Percentiles rank a stretch among this genome's conserved stretches.
Evolutionary conservation across 2,329 filamentous ascomycete species (phyloP).

Genomic region (Stromatinia cepivora): DNA sequence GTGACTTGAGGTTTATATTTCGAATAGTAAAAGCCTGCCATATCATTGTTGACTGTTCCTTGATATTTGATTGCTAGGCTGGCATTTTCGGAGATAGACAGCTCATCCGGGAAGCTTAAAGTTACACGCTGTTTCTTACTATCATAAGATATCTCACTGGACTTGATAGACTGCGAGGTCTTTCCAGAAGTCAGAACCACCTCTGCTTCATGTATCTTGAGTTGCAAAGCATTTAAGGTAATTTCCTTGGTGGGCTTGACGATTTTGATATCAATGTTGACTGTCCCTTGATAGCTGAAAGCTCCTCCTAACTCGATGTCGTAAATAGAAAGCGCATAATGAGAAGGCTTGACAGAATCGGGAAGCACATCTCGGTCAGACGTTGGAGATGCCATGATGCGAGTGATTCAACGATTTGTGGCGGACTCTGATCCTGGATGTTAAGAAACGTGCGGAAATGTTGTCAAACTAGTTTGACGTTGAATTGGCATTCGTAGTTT

Average conservation of each 20-base stretch:
- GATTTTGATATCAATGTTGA: constrained; percentile 77
- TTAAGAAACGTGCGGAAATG: background rate
- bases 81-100: constrained; percentile 67
- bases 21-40: constrained; percentile 91
- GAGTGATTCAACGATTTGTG: background rate
- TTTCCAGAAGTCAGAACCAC: constrained; percentile 59
- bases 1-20: constrained; percentile 83
- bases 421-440: background rate
- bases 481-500: background rate
- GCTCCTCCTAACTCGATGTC: constrained; percentile 70
- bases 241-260: constrained; percentile 72
- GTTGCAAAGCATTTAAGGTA: constrained; percentile 79
- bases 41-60: constrained; percentile 82
- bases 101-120: constrained; percentile 71
- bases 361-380: constrained; percentile 63
- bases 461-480: constrained; percentile 1
- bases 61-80: constrained; percentile 70
- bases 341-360: constrained; percentile 70
- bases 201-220: constrained; percentile 71
- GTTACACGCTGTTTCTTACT: constrained; percentile 80
- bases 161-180: constrained; percentile 54
- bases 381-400: constrained; percentile 43
- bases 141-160: constrained; percentile 75
- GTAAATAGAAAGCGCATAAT: constrained; percentile 81
- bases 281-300: constrained; percentile 80